Conservation (phyloP, 2,329 filamentous ascomycete species). For the Periconia digitata region DNA sequence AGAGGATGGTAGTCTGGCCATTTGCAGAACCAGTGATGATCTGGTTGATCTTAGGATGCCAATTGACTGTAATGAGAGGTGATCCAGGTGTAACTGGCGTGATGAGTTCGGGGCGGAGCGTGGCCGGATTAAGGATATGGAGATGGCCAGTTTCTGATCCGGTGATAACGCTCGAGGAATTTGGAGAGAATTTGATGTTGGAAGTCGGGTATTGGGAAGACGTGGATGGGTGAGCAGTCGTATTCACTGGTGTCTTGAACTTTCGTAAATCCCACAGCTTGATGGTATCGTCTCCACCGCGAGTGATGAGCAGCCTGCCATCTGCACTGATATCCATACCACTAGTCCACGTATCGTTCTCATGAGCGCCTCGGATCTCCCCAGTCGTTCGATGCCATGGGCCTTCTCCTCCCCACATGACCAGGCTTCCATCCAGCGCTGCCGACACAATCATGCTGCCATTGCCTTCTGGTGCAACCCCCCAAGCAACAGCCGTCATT, state of each 20-base stretch:
- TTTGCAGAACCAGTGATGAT: constrained; percentile 94
- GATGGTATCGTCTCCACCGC: constrained; percentile 88
- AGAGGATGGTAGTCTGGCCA: constrained; percentile 84
- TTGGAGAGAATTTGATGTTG: constrained; percentile 88
- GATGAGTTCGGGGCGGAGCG: constrained; percentile 78
- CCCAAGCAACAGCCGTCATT: constrained; percentile 93
- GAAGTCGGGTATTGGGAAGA: constrained; percentile 80
- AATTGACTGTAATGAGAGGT: constrained; percentile 79
- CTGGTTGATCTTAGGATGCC: constrained; percentile 95
- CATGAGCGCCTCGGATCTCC: constrained; percentile 83
- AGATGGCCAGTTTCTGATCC: constrained; percentile 84
- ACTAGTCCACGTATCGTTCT: constrained; percentile 82
- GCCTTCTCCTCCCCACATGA: constrained; percentile 90
- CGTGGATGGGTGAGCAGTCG: constrained; percentile 76
- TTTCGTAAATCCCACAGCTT: constrained; percentile 98
- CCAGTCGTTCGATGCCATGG: constrained; percentile 80
- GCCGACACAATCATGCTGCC: constrained; percentile 78
- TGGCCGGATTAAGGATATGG: constrained; percentile 91
- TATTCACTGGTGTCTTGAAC: constrained; percentile 86
- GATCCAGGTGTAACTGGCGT: constrained; percentile 86
- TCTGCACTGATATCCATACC: constrained; percentile 89
- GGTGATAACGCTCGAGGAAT: constrained; percentile 80
- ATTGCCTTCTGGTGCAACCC: constrained; percentile 71
- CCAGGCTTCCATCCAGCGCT: constrained; percentile 83
- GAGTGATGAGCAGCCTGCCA: constrained; percentile 84